phyloP scores from a whole-genome alignment of 2,329 filamentous ascomycete species.

The Daldinia sp. region DNA sequence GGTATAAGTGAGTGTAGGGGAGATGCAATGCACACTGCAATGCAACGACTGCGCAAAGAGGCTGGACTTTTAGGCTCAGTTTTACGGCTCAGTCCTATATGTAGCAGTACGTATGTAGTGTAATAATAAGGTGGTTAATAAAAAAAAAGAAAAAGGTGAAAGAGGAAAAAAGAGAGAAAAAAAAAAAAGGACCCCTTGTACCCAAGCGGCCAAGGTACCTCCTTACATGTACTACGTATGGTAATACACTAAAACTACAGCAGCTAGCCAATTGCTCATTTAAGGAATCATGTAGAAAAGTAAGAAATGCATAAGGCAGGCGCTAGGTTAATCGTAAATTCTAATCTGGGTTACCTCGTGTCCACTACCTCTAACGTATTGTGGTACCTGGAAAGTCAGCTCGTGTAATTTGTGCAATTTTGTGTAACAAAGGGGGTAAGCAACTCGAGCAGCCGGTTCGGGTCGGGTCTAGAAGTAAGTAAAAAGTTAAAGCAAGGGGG shows the following conservation, averaged over 20 bases:
- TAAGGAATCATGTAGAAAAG: background rate
- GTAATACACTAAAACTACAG: background rate
- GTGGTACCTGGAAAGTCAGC: background rate
- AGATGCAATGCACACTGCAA: background rate
- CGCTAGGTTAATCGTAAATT: too few species aligned
- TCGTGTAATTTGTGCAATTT: conserved; percentile 2
- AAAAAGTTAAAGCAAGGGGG: conserved; percentile 7
- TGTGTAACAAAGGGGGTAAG: conserved; percentile 20
- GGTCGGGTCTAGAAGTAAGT: conserved; percentile 33
- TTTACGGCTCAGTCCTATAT: too few species aligned
- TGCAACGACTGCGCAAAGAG: conserved; percentile 3
- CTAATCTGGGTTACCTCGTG: too few species aligned
- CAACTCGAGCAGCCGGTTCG: conserved; percentile 13
- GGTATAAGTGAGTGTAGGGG: background rate
- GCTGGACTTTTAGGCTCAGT: background rate
- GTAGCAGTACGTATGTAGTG: too few species aligned
- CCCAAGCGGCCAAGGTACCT: background rate
- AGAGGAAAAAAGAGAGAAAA: background rate
- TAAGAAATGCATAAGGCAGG: too few species aligned
- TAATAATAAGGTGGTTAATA: background rate
- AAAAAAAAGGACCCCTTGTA: background rate
- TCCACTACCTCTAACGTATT: too few species aligned
- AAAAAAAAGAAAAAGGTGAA: background rate
- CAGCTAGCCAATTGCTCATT: background rate
- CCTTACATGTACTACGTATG: background rate